Evolutionary conservation across 2,329 filamentous ascomycete genomes (phyloP), one percentile per base, ranked within the genome.

Genomic region (Xylaria sp.): DNA sequence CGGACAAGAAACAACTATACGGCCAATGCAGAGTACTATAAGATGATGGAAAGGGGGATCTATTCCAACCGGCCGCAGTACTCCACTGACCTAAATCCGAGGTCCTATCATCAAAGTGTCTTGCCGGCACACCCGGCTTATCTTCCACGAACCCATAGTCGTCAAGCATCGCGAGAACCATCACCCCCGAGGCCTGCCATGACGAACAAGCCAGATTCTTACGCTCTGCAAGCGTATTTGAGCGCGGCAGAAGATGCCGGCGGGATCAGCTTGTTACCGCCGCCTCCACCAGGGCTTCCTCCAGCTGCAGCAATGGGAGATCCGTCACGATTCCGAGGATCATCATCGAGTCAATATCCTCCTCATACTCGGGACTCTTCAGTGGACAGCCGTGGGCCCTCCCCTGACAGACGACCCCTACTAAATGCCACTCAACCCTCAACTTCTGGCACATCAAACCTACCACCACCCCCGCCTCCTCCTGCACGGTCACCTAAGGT

Each of bases 81-180:
- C 71, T 73, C 75, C 63, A 76, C 75, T 28, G 75, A 80, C 39
- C 77, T 77, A 0, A 75, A 72, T 0, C 63, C 55, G 5, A 60
- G 67, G 10, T 71, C 73, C 10, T 76, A 72, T 2, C 75, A 75
- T 3, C 63, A 60, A 15, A 79, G 72, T 54, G 79, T 80, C 0
- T 77, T 86, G 51, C 85, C 85, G 0, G 79, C 83, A 0, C 86
- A 87, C 67, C 83, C 82, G 0, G 85, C 85, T 0, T 87, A 87
- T 59, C 80, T 85, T 23, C 82, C 83, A 0, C 78, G 77, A 4
- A 76, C 79, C 8, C 67, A 79, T 64, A 80, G 77, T 67, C 76
- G 80, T 8, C 73, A 73, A 39, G 64, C 70, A 1, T 72, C 72
- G 8, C 64, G 67, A 15, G 67, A 72, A 13, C 33, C 57, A 31